Evolutionary conservation across 306 rosid species (phyloP).

Genomic region (Vigna radiata): DNA sequence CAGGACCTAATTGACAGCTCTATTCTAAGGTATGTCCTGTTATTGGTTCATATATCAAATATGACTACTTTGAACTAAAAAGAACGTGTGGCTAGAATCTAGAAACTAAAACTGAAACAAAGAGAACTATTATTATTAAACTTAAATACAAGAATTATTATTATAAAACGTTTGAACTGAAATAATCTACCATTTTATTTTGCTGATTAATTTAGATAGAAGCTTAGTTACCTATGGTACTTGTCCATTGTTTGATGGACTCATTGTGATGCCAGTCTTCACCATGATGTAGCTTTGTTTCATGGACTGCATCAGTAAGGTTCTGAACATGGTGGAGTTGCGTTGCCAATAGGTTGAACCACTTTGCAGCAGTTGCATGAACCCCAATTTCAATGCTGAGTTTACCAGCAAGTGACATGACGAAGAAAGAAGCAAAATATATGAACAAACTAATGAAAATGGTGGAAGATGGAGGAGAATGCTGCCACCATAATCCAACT

Average conservation of each 20-base stretch:
- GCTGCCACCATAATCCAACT: neutral
- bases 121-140: too few species aligned
- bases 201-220: neutral
- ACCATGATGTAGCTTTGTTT: neutral
- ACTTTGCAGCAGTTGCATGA: neutral
- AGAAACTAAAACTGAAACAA: too few species aligned
- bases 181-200: too few species aligned
- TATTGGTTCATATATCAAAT: too few species aligned
- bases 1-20: too few species aligned
- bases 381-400: neutral
- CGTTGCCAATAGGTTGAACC: neutral
- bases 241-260: neutral
- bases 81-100: too few species aligned
- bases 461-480: neutral
- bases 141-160: too few species aligned
- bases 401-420: neutral
- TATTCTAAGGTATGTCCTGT: too few species aligned
- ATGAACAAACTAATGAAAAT: neutral
- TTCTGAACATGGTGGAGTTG: neutral
- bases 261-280: neutral
- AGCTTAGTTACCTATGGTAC: neutral
- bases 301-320: neutral
- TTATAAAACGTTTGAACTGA: too few species aligned
- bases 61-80: too few species aligned
- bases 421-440: neutral